Evolutionary conservation across 2,329 filamentous ascomycete species (phyloP).

Genomic region (Shiraia sp.): DNA sequence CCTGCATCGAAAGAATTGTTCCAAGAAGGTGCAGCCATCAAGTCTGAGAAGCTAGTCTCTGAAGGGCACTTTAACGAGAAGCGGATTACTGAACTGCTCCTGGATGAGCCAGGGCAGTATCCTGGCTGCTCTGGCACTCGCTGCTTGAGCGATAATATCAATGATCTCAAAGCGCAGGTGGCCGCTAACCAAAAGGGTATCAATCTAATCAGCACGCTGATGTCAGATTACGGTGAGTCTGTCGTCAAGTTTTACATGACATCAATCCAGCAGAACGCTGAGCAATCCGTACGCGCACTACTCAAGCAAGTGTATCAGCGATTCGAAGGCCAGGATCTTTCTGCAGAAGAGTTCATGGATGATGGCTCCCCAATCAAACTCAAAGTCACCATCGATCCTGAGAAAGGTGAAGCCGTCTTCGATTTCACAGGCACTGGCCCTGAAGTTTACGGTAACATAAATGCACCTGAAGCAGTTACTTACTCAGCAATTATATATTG

Average conservation of each 20-base stretch:
- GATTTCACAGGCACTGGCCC: conserved; percentile 78
- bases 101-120: conserved; percentile 73
- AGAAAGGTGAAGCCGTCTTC: conserved; percentile 76
- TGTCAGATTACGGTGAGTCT: conserved; percentile 75
- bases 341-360: conserved; percentile 82
- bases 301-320: conserved; percentile 71
- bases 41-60: conserved; percentile 69
- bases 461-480: conserved; percentile 80
- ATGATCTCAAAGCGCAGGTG: conserved; percentile 84
- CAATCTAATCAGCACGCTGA: conserved; percentile 72
- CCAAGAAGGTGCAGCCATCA: conserved; percentile 61
- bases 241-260: conserved; percentile 84
- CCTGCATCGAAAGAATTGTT: conserved; percentile 67
- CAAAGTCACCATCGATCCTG: conserved; percentile 72
- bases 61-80: conserved; percentile 79
- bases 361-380: conserved; percentile 79
- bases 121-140: conserved; percentile 78
- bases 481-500: conserved; percentile 87
- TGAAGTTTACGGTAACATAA: conserved; percentile 79
- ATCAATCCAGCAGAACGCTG: conserved; percentile 80
- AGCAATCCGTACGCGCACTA: conserved; percentile 72
- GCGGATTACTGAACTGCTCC: conserved; percentile 71
- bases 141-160: conserved; percentile 80
- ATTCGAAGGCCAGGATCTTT: conserved; percentile 71
- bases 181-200: conserved; percentile 88